Evolutionary conservation across 768 basidiomycete genomes (phyloP).

Genomic region (Phylloporus sp.): DNA sequence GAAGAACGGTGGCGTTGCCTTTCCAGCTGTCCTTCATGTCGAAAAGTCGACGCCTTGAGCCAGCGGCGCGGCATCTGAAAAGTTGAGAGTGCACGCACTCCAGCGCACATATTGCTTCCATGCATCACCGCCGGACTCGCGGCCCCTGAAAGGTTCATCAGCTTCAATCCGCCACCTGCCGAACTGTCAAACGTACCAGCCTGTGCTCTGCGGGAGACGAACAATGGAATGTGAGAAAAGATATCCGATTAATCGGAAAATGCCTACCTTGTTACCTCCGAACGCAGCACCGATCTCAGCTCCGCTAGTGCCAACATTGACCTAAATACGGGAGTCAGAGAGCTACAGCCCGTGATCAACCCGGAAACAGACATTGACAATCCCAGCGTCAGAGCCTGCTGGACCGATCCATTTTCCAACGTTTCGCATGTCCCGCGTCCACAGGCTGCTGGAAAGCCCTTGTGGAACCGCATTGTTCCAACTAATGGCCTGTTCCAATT

Average conservation of each 20-base stretch:
- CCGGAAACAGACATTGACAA: conserved; percentile 68
- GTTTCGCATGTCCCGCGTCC: conserved; percentile 80
- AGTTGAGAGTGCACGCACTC: conserved; percentile 92
- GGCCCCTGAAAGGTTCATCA: conserved; percentile 54
- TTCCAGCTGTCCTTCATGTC: conserved; percentile 31
- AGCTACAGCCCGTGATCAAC: neutral
- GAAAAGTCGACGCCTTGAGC: conserved; percentile 91
- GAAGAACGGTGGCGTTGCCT: conserved; percentile 1
- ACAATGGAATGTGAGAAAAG: conserved; percentile 11
- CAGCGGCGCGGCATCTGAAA: conserved; percentile 80
- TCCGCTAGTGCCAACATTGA: conserved; percentile 65
- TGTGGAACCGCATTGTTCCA: conserved; percentile 90
- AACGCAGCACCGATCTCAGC: conserved; percentile 84
- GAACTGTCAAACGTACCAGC: conserved; percentile 51
- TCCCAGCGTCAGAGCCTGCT: conserved; percentile 83
- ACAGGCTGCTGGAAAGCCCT: conserved; percentile 88
- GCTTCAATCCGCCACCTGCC: conserved; percentile 14
- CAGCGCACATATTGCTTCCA: conserved; percentile 97
- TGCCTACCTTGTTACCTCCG: conserved; percentile 82
- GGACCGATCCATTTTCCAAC: conserved; percentile 93
- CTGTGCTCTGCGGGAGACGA: conserved; percentile 56
- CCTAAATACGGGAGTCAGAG: conserved; percentile 30
- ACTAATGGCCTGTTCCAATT: conserved; percentile 78
- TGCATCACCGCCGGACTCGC: conserved; percentile 96
- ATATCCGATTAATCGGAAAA: conserved; percentile 11